These are phyloP conservation scores for Talaromyces sp. DNA, from an alignment of 2,329 filamentous ascomycete genomes.

Conservation along the genomic window DNA sequence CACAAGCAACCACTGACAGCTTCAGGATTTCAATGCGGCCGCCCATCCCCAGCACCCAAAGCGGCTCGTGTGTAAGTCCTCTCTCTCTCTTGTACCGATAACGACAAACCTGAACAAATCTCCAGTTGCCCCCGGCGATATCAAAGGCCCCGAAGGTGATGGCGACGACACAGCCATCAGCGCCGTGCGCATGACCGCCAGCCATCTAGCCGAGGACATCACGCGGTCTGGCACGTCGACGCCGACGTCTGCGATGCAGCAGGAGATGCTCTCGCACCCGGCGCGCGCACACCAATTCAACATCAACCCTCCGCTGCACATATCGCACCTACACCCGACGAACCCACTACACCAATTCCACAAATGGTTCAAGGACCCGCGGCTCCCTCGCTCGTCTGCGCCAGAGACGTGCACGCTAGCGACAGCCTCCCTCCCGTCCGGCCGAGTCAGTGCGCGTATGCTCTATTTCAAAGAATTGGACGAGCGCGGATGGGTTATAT, in stretches of 20 bases:
- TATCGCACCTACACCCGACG: conserved; percentile 36
- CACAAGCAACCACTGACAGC: background rate
- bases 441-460: conserved; percentile 75
- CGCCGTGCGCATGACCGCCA: background rate
- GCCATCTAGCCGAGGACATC: conserved; percentile 8
- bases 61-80: conserved; percentile 35
- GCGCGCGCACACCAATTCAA: conserved; percentile 40
- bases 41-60: conserved; percentile 25
- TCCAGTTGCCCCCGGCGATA: conserved; percentile 41
- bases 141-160: conserved; percentile 19
- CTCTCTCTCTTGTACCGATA: background rate
- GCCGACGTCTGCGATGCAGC: conserved; percentile 28
- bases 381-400: conserved; percentile 57
- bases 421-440: conserved; percentile 76
- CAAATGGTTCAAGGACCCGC: conserved; percentile 76
- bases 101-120: background rate
- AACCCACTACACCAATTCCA: conserved; percentile 79
- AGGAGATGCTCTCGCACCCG: conserved; percentile 29
- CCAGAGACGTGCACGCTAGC: conserved; percentile 86
- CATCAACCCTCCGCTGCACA: conserved; percentile 36
- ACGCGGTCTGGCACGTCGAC: conserved; percentile 30
- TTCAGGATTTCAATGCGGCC: conserved; percentile 1
- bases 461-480: conserved; percentile 98
- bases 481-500: conserved; percentile 75
- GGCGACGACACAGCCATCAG: background rate